Percentiles rank a stretch among this genome's conserved stretches.
Evolutionary conservation across 1,139 yeast genomes (phyloP).

Genomic region (Eremothecium coryli): DNA sequence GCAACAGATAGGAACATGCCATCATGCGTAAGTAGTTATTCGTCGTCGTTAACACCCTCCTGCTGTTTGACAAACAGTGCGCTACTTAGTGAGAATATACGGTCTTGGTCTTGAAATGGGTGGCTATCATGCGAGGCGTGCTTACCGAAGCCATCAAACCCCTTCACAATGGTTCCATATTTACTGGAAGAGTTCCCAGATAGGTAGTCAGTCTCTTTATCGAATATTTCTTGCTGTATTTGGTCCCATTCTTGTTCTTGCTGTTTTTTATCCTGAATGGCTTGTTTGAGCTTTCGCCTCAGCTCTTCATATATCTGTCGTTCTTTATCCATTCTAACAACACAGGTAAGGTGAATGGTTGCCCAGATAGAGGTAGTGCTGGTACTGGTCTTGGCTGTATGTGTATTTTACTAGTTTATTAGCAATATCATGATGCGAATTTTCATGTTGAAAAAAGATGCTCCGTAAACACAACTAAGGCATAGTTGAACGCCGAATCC

Average conservation of each 20-base stretch:
- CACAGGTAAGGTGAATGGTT: too few relatives aligned
- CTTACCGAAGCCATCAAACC: slow-evolving; percentile 76
- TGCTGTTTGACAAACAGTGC: slow-evolving; percentile 59
- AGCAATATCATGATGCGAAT: neutral
- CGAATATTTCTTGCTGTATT: slow-evolving; percentile 75
- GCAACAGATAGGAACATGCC: too few relatives aligned
- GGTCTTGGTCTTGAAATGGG: slow-evolving; percentile 65
- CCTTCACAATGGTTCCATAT: slow-evolving; percentile 78
- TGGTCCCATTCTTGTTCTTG: slow-evolving; percentile 52
- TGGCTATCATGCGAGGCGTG: slow-evolving; percentile 18
- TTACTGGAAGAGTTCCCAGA: slow-evolving; percentile 32
- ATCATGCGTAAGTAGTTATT: too few relatives aligned
- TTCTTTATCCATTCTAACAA: slow-evolving; percentile 21
- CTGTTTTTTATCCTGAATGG: slow-evolving; percentile 54
- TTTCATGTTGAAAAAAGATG: too few relatives aligned
- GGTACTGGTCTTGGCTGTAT: neutral
- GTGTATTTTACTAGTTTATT: neutral
- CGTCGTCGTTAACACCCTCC: slow-evolving; percentile 34
- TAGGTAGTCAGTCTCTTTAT: slow-evolving; percentile 70
- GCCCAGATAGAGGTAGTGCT: too few relatives aligned
- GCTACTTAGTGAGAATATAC: slow-evolving; percentile 76
- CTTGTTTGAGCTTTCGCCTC: slow-evolving; percentile 57
- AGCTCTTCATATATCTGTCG: slow-evolving; percentile 56
- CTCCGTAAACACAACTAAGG: too few relatives aligned
- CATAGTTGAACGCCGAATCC: too few relatives aligned